A percentile compares a stretch with the other conserved stretches of the same genome.
Conservation (phyloP, 202 grass and related monocot genomes). For the Schoenoplectus tabernaemontani region DNA sequence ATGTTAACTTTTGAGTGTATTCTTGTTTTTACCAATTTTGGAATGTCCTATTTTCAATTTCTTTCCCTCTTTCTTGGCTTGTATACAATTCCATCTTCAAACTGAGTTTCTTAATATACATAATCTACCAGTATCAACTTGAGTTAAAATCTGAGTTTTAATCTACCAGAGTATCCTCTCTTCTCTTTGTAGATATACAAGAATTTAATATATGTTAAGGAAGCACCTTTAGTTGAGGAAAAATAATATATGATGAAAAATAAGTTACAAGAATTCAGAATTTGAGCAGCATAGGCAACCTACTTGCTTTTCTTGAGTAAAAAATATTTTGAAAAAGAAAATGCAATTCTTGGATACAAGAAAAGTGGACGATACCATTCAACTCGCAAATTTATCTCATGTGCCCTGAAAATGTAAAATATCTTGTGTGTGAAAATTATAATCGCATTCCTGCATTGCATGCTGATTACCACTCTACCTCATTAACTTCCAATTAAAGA, state of each 20-base stretch:
- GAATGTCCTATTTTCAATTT: background rate
- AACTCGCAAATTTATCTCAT: background rate
- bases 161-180: too few relatives aligned
- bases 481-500: background rate
- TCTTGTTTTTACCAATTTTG: background rate
- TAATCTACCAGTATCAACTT: too few relatives aligned
- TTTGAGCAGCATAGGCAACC: background rate
- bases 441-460: background rate
- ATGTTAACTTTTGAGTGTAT: background rate
- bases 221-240: background rate
- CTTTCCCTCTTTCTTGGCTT: background rate
- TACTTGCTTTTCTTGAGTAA: background rate
- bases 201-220: background rate
- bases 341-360: background rate
- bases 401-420: background rate
- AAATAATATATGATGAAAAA: background rate
- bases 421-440: background rate
- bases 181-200: too few relatives aligned
- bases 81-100: too few relatives aligned
- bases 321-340: background rate
- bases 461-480: background rate
- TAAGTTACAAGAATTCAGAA: background rate
- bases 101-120: too few relatives aligned
- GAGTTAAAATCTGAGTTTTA: too few relatives aligned
- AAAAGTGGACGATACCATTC: background rate